These are phyloP conservation scores for Passalora sequoiae DNA, from an alignment of 2,329 filamentous ascomycete genomes.

Conservation along the genomic window DNA sequence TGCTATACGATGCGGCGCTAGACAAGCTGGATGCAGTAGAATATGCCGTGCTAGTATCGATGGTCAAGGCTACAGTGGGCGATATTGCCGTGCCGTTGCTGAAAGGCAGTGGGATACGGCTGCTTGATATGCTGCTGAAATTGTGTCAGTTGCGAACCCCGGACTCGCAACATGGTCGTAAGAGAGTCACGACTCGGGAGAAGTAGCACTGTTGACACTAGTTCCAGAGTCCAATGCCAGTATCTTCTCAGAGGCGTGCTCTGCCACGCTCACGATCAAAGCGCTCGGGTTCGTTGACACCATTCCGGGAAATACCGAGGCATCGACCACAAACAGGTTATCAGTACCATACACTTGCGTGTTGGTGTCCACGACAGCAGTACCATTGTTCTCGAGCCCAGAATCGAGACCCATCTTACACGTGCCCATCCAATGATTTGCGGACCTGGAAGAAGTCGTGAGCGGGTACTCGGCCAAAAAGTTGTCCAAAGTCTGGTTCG, in stretches of 20 bases:
- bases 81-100: not conserved
- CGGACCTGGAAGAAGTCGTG: slow-evolving; percentile 37
- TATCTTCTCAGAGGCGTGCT: slow-evolving; percentile 54
- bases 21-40: not conserved
- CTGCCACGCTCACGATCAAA: slow-evolving; percentile 59
- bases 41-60: slow-evolving; percentile 4
- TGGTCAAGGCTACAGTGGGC: slow-evolving; percentile 1
- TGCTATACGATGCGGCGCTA: not conserved
- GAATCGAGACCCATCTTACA: slow-evolving; percentile 41
- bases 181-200: not conserved
- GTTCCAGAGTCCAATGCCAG: slow-evolving; percentile 34
- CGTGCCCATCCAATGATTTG: slow-evolving; percentile 45
- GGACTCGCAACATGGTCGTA: not conserved
- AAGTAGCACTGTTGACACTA: not conserved
- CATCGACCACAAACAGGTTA: slow-evolving; percentile 65
- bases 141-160: slow-evolving; percentile 1
- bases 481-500: slow-evolving; percentile 49
- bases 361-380: slow-evolving; percentile 47
- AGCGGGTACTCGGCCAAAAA: slow-evolving; percentile 48
- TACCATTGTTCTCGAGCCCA: slow-evolving; percentile 39
- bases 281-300: slow-evolving; percentile 64
- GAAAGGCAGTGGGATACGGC: not conserved
- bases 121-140: slow-evolving; percentile 2
- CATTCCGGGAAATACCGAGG: slow-evolving; percentile 64
- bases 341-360: slow-evolving; percentile 56